Evolutionary conservation across 139 green algal species (phyloP).

Genomic region (Ulvella scutata): DNA sequence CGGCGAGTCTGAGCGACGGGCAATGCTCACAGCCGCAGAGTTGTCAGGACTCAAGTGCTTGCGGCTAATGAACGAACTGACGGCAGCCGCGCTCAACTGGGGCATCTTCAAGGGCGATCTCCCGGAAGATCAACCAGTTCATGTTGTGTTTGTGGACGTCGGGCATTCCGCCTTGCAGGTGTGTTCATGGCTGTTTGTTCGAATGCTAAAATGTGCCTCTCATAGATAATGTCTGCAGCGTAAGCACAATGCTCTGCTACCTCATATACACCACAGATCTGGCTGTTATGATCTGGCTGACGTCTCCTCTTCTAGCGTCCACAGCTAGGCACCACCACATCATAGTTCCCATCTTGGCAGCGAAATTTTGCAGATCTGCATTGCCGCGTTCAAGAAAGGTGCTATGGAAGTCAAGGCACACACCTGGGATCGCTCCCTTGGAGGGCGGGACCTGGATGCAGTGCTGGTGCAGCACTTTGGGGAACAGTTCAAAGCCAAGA

Average conservation of each 20-base stretch:
- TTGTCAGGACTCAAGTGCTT: conserved; percentile 73
- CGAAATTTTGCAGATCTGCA: conserved; percentile 59
- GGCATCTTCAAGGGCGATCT: conserved; percentile 99
- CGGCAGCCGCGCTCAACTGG: conserved; percentile 87
- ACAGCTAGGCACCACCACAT: too few species aligned
- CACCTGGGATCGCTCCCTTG: conserved; percentile 82
- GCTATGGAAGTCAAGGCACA: conserved; percentile 74
- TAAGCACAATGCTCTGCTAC: too few species aligned
- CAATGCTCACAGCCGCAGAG: conserved; percentile 56
- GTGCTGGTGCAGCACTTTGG: conserved; percentile 89
- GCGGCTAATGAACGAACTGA: conserved; percentile 90
- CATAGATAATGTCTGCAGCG: not conserved
- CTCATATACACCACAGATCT: too few species aligned
- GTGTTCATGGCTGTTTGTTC: not conserved
- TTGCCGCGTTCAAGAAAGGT: conserved; percentile 81
- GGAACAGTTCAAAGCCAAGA: conserved; percentile 63
- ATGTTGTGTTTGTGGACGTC: conserved; percentile 92
- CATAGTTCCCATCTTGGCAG: too few species aligned
- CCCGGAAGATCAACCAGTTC: conserved; percentile 58
- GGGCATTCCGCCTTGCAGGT: conserved; percentile 82
- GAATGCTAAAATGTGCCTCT: too few species aligned
- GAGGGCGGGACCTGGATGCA: conserved; percentile 75
- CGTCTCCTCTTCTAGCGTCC: too few species aligned
- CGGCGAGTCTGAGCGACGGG: conserved; percentile 54
- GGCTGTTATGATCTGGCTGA: too few species aligned